Evolutionary conservation across 2,329 filamentous ascomycete species (phyloP).

Genomic region (Gremmenia infestans): DNA sequence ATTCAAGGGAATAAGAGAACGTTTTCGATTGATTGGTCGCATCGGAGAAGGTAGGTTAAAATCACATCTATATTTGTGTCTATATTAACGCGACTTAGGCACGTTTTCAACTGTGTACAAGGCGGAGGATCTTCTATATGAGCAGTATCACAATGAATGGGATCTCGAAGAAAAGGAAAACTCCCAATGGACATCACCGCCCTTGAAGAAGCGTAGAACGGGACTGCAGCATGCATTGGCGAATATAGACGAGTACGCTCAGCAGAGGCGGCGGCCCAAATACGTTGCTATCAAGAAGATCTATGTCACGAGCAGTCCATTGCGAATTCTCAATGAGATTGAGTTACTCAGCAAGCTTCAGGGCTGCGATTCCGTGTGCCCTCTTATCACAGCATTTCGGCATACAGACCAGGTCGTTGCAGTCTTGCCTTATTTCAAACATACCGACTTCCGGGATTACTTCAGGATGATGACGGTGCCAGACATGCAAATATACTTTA

Average conservation of each 20-base stretch:
- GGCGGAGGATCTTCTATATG: constrained; percentile 85
- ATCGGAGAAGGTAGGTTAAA: constrained; percentile 78
- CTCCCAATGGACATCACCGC: constrained; percentile 65
- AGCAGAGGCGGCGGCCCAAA: constrained; percentile 50
- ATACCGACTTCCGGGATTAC: constrained; percentile 91
- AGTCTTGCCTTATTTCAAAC: constrained; percentile 90
- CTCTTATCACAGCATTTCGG: constrained; percentile 94
- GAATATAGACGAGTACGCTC: constrained; percentile 26
- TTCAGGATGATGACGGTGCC: constrained; percentile 82
- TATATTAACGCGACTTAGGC: constrained; percentile 46
- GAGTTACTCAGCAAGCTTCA: constrained; percentile 86
- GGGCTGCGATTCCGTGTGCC: constrained; percentile 80
- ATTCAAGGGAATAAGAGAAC: constrained; percentile 77
- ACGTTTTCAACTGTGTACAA: constrained; percentile 99
- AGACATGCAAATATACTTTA: constrained; percentile 87
- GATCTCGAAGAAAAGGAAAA: constrained; percentile 64
- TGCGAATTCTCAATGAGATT: constrained; percentile 91
- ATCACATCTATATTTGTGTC: background rate
- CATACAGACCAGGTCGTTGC: constrained; percentile 92
- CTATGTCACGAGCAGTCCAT: constrained; percentile 93
- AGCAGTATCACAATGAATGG: constrained; percentile 81
- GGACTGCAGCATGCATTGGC: constrained; percentile 30
- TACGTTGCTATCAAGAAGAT: constrained; percentile 99
- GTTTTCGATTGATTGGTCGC: constrained; percentile 87
- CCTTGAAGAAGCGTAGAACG: constrained; percentile 48